Base-by-base conservation (phyloP, 345 rosid genomes). In the Pugionium dolabratum region DNA sequence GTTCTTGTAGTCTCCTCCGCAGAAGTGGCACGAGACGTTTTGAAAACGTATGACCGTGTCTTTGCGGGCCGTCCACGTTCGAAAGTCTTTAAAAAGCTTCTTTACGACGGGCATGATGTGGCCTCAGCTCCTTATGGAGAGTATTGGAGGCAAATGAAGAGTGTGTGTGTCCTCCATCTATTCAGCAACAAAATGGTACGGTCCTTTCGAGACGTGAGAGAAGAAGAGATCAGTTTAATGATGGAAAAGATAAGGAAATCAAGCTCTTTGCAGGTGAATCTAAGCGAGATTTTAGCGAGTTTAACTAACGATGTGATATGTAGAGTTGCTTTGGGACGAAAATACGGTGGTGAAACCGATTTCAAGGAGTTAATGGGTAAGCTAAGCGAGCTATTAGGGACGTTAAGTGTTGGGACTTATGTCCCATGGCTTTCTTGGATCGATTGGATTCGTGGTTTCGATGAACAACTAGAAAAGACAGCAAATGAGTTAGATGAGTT, bases 391-490 rank as follows among this genome's bases (percentile, higher is more conserved):
- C 49, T 82, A 4, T 10, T 82, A 31, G 90, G 85, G 0, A 31
- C 0, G 58, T 44, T 79, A 3, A 54, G 66, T 44, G 59, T 80
- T 0, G 86, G 85, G 30, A 84, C 65, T 37, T 80, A 40, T 50
- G 60, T 86, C 8, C 88, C 88, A 3, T 81, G 83, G 70, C 80
- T 85, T 48, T 64, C 71, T 2, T 83, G 84, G 91, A 8, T 80
- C 8, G 76, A 69, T 32, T 11, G 48, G 66, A 32, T 76, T 1
- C 1, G 45, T 1, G 84, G 82, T 30, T 39, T 69, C 45, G 31
- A 70, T 54, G 49, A 28, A 1, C 62, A 47, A 7, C 9, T 67
- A 4, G 52, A 70, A 2, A 75, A 53, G 67, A 71, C 69, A 0
- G 39, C 11, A 0, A 78, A 28, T 9, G 75, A 75, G 2, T n/a